Base-by-base conservation (phyloP, 495 filamentous ascomycete genomes). In the Hypomontagnella submonticulosa region DNA sequence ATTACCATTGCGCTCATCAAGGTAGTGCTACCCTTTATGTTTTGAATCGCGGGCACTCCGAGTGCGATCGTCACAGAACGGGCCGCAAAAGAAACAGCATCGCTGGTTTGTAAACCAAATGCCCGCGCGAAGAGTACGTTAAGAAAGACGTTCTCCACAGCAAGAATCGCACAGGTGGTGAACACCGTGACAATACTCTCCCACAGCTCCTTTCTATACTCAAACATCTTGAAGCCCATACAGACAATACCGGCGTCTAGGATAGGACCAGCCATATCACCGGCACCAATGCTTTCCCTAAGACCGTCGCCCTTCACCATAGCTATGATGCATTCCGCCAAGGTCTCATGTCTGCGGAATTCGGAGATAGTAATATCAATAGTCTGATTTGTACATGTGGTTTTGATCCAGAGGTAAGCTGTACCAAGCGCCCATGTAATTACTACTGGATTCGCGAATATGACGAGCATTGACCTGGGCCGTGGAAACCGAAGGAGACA, bases 221-320 rank as follows among this genome's bases (percentile, higher is more conserved):
- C 75, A 67, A 77, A 82, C 41, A 83, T 77, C 63, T 83, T 83
- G 46, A 82, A 72, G 0, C 81, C 80, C 75, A 81, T 75, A 3
- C 74, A 73, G 0, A 78, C 74, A 15, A 83, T 77, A 10, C 81
- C 80, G 4, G 79, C 73, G 51, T 81, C 80, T 13, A 83, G 72
- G 15, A 83, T 59, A 0, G 77, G 69, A 4, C 73, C 66, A 0
- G 79, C 76, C 9, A 82, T 43, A 53, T 82, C 80, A 9, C 81
- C 81, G 1, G 81, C 76, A 5, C 77, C 75, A 9, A 81, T 72
- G 38, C 69, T 61, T 27, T 3, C n/a, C 18, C 30, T 33, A n/a
- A 67, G 2, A 23, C 32, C 48, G 18, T 48, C 36, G 8, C 58
- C 70, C 3, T 51, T 13, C 6, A 20, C n/a, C 6, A 61, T 59